Evolutionary conservation across 1,284 basidiomycete species (phyloP), one percentile per base, ranked within the genome.

Genomic region (Microbotryum lychnidis-dioicae): DNA sequence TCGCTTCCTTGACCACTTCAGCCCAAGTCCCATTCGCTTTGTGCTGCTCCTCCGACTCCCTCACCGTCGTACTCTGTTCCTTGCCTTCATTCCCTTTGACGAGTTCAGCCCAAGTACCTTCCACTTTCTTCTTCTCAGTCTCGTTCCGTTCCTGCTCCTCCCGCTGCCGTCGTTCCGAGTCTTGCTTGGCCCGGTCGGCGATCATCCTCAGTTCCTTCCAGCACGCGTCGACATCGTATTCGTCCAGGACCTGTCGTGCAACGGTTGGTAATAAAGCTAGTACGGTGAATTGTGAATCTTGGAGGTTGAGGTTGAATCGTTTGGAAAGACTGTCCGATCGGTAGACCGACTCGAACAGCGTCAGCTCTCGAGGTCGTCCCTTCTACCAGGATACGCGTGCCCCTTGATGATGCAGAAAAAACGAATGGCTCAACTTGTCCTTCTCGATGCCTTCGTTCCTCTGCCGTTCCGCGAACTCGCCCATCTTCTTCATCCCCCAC

Each of bases 221-320:
- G 16, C 91, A 77, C 1, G 78, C 77, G 70, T 94, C 91, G 23
- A 94, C 87, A 70, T 94, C 84, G 83, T 92, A 87, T 52, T 83
- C 83, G 31, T 80, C 76, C 20, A 89, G 77, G 16, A 94, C 80
- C 68, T 87, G 84, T 20, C 83, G 78, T 2, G 84, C 82, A 12
- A 94, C 80, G 0, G 87, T 86, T 0, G 89, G 87, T 10, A 93
- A 77, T 42, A 91, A 81, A 0, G 87, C 85, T 73, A 89, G 83
- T 47, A 89, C 79, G 2, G 88, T 92, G 72, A 86, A 94, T 14
- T 84, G 83, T 52, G 84, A 82, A 73, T 93, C 87, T 65, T 91
- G 84, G 69, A 89, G 86, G 56, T 87, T 91, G 71, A 89, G 84
- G 49, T 82, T 79, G 74, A 92, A 94, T 48, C 91, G 80, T 54